These are phyloP conservation scores for Skeletonema grethae DNA, from an alignment of 108 stramenopile species.

Conservation along the genomic window DNA sequence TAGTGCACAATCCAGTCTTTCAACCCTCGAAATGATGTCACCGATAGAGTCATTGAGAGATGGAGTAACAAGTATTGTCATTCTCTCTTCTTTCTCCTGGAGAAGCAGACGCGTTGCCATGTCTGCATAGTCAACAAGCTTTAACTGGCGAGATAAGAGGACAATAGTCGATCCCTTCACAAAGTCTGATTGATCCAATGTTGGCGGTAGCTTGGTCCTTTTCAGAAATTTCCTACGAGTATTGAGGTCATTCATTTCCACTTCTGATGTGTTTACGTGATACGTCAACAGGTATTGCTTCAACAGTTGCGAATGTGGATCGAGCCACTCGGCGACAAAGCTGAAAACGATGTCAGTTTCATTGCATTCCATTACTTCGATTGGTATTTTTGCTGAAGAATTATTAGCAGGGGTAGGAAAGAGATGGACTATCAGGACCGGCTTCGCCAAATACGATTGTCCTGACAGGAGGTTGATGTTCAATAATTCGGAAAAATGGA, in stretches of 20 bases:
- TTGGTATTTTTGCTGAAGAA: too few relatives aligned
- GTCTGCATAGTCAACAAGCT: constrained; percentile 55
- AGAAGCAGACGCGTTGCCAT: constrained; percentile 31
- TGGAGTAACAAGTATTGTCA: constrained; percentile 24
- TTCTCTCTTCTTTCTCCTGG: constrained; percentile 22
- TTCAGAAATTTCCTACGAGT: constrained; percentile 53
- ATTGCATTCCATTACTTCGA: constrained; percentile 20
- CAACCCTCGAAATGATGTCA: constrained; percentile 22
- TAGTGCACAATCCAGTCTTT: constrained; percentile 30
- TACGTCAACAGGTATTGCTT: constrained; percentile 13
- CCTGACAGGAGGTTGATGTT: too few relatives aligned
- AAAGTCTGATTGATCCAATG: constrained; percentile 39
- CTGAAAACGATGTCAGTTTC: constrained; percentile 25
- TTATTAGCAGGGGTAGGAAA: too few relatives aligned
- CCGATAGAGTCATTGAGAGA: constrained; percentile 30
- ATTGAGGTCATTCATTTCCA: constrained; percentile 52
- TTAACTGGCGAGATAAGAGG: constrained; percentile 44
- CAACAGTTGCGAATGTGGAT: constrained; percentile 53
- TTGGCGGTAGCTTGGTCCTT: constrained; percentile 38
- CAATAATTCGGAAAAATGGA: too few relatives aligned
- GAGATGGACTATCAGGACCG: too few relatives aligned
- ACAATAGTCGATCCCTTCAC: constrained; percentile 33
- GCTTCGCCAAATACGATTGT: too few relatives aligned
- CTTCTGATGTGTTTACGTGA: constrained; percentile 10
- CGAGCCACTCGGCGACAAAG: constrained; percentile 59